Percentiles rank a stretch among this genome's conserved stretches.
Conservation (phyloP, 2,329 filamentous ascomycete species). For the Corniculantispora saksenae region DNA sequence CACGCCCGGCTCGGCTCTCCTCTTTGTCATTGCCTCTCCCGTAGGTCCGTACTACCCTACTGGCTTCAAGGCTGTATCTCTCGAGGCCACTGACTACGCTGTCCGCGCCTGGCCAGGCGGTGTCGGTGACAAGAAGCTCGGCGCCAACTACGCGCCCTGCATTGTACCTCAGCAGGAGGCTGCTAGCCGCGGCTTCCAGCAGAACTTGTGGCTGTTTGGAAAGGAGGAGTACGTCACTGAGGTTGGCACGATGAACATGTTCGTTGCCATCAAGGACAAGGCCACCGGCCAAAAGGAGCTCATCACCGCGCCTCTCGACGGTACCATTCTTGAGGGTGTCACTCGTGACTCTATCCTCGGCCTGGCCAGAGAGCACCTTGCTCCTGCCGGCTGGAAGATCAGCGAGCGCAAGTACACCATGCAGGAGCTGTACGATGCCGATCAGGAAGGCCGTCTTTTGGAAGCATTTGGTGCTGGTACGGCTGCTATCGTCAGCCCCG, state of each 20-base stretch:
- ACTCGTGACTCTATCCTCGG: slow-evolving; percentile 88
- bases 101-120: slow-evolving; percentile 97
- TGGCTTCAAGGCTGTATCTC: slow-evolving; percentile 93
- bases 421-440: slow-evolving; percentile 78
- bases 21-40: slow-evolving; percentile 94
- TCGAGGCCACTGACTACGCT: slow-evolving; percentile 95
- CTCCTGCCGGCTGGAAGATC: slow-evolving; percentile 83
- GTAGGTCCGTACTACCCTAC: slow-evolving; percentile 98
- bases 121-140: slow-evolving; percentile 97
- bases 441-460: slow-evolving; percentile 79
- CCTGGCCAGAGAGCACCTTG: slow-evolving; percentile 81
- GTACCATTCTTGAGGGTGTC: slow-evolving; percentile 93
- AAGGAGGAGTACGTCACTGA: slow-evolving; percentile 95
- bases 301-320: slow-evolving; percentile 91
- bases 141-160: slow-evolving; percentile 98
- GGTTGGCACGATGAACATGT: slow-evolving; percentile 99
- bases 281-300: slow-evolving; percentile 89
- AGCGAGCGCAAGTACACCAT: slow-evolving; percentile 91
- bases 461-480: slow-evolving; percentile 95
- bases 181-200: slow-evolving; percentile 88
- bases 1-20: slow-evolving; percentile 84
- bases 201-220: slow-evolving; percentile 97
- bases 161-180: slow-evolving; percentile 95
- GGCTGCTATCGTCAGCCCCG: slow-evolving; percentile 88
- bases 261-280: slow-evolving; percentile 81